These are phyloP conservation scores for Backusella luteola DNA, from an alignment of 192 early-diverging fungal species.

Conservation along the genomic window DNA sequence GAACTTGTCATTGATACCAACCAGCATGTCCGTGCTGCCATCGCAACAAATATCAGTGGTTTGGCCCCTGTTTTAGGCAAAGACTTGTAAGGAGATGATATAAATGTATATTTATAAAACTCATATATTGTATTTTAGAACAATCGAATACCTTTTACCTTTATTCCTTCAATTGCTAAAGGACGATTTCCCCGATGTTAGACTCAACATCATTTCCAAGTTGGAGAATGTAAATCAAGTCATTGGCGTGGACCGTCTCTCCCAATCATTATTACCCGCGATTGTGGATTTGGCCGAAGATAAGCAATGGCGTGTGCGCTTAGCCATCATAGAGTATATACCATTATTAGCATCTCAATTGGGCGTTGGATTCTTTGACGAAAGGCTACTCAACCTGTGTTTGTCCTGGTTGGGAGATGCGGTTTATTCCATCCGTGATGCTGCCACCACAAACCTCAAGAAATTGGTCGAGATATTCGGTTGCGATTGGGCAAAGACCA, in stretches of 20 bases:
- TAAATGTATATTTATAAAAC: background rate
- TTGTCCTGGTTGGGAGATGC: constrained; percentile 98
- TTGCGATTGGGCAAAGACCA: constrained; percentile 93
- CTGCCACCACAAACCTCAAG: constrained; percentile 90
- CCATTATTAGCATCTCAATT: constrained; percentile 94
- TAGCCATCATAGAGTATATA: constrained; percentile 99
- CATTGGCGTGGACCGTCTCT: constrained; percentile 97
- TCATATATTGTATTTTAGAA: constrained; percentile 44
- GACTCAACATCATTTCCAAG: constrained; percentile 98
- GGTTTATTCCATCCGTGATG: constrained; percentile 97
- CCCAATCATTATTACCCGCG: constrained; percentile 94
- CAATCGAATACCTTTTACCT: constrained; percentile 93
- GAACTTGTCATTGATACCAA: constrained; percentile 94
- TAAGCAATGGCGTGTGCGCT: constrained; percentile 99
- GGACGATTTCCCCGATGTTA: constrained; percentile 95
- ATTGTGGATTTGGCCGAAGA: constrained; percentile 99
- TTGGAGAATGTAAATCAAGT: constrained; percentile 95
- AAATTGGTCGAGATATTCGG: constrained; percentile 99
- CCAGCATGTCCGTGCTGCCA: constrained; percentile 94
- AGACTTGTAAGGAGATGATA: constrained; percentile 61
- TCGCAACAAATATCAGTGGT: constrained; percentile 95
- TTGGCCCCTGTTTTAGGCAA: constrained; percentile 94
- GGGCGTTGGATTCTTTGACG: constrained; percentile 96
- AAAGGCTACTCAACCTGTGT: constrained; percentile 90
- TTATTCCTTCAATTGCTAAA: constrained; percentile 96